Base-by-base conservation (phyloP, 768 basidiomycete genomes). In the Pleurotus eryngii region DNA sequence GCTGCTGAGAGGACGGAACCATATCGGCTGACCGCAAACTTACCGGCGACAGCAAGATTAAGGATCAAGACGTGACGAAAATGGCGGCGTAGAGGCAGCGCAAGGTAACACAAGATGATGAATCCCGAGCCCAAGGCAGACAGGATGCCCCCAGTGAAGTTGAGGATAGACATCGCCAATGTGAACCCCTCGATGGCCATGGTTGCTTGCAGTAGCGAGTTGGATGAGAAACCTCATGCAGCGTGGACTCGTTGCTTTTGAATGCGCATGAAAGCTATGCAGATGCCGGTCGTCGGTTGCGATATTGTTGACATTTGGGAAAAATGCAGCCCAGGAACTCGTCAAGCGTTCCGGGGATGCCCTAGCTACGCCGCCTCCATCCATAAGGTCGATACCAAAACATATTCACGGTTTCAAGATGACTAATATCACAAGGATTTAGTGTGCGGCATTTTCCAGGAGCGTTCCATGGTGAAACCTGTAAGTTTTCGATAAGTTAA, bases 51-150 rank as follows among this genome's bases (percentile, higher is more conserved):
- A 0, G 55, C 60, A 7, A 63, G 55, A 35, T 63, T 63, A 12
- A 63, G 22, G 30, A 63, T 63, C 9, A 63, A 43, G 20, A 59
- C 49, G 43, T 63, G 62, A 15, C 62, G 56, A 27, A 63, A 63
- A 38, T 63, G 62, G 9, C 46, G 27, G 9, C 49, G 50, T 15
- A 58, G 39, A 5, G 59, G 61, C 2, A 60, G 39, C 17, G 58
- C 48, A 6, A 58, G 49, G 38, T 63, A 63, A 37, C 60, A 61
- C 14, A 63, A 17, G 27, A 63, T 50, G 37, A 61, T 61, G 20
- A 59, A 61, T 15, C 55, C 58, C 27, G 62, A 39, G 15, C 60
- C 60, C 14, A 63, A 11, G 27, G 49, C 38, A 4, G 61, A 62
- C 27, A 60, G 48, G 42, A 60, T 39, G 49, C 59, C 46, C 6